Evolutionary conservation across 306 rosid genomes (phyloP).

Genomic region (Cucumis hystrix): DNA sequence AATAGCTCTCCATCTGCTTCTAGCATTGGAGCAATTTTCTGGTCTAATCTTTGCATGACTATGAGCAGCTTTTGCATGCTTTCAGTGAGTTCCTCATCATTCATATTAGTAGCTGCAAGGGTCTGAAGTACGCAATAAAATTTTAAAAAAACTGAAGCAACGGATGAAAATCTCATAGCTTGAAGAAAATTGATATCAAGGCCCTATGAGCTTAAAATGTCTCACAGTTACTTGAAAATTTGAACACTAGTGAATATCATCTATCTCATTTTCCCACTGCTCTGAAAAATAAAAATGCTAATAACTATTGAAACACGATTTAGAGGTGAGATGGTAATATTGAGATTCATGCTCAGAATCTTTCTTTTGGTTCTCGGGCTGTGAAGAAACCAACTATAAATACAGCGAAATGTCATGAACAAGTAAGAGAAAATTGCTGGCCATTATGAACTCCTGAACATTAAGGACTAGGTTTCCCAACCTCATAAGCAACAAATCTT

Average conservation of each 20-base stretch:
- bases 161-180: background rate
- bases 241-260: background rate
- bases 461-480: no score
- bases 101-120: conserved; percentile 84
- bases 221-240: background rate
- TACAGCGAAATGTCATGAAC: background rate
- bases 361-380: background rate
- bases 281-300: background rate
- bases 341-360: background rate
- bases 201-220: background rate
- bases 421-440: background rate
- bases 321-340: background rate
- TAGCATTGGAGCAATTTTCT: conserved; percentile 78
- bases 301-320: background rate
- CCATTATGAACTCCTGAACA: background rate
- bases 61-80: conserved; percentile 91
- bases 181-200: background rate
- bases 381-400: background rate
- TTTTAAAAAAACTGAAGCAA: background rate
- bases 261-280: background rate
- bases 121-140: conserved; percentile 43
- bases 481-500: background rate
- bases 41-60: conserved; percentile 93
- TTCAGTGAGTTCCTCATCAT: conserved; percentile 76
- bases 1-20: conserved; percentile 88